Base-by-base conservation (phyloP, 2,329 filamentous ascomycete genomes). In the Gyromitra esculenta region DNA sequence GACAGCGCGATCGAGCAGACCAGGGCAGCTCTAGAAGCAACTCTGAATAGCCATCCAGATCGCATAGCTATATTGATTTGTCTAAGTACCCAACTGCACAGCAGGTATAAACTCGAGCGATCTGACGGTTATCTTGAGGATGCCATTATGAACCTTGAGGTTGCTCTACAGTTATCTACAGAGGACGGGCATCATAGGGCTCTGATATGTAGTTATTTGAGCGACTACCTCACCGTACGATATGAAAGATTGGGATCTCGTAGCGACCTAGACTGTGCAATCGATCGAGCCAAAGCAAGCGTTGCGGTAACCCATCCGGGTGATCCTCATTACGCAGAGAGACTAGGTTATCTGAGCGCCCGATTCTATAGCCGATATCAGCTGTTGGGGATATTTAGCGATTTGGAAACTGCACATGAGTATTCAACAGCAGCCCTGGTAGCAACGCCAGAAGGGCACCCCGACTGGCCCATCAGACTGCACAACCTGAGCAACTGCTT, bases 221-320 rank as follows among this genome's bases (percentile, higher is more conserved):
- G 25, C 25, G 25, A 31, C 25, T 31, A 4, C 25, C 25, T 31
- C 25, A 3, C 25, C 25, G 25, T 31, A 4, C 25, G 25, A 31
- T 31, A 31, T 31, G 25, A 31, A 5, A 31, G 9, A 41, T 15
- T 25, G 21, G 60, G 37, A 25, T 11, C 57, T 15, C 31, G 73
- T 6, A 31, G 41, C 13, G 75, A 73, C 25, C 59, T 79, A 1
- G 66, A 76, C 25, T 21, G 35, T 13, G 75, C 75, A 31, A 79
- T 79, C 31, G 5, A 1, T n/a, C n/a, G 2, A n/a, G 45, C 45
- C 5, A 50, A n/a, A n/a, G 45, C n/a, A 5, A 50, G 39, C 50
- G 25, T 66, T 50, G 62, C 7, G 15, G 21, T 8, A 35, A n/a
- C 15, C n/a, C 62, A 37, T n/a, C 9, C 18, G 13, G 41, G 43